phyloP scores from a whole-genome alignment of 2,329 filamentous ascomycete species.

The Stachybotrys chlorohalonatus region DNA sequence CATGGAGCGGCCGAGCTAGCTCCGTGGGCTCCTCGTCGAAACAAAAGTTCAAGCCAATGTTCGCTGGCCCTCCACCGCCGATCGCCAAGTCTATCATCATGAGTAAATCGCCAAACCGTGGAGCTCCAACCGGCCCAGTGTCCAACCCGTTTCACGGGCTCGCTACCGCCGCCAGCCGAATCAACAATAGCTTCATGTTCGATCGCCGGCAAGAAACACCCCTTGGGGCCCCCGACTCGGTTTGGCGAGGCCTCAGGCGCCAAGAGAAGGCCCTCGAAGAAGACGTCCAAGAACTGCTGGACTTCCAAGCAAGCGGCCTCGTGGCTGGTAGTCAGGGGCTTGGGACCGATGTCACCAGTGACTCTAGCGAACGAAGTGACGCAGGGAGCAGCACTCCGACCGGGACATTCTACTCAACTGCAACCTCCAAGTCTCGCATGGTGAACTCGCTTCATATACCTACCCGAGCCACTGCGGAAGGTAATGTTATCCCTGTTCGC shows the following conservation, averaged over 20 bases:
- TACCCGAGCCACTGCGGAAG: constrained; percentile 26
- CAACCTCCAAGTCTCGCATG: constrained; percentile 29
- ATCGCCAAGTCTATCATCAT: constrained; percentile 34
- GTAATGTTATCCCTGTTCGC: constrained; percentile 49
- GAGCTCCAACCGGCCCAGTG: constrained; percentile 5
- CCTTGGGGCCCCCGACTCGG: constrained; percentile 27
- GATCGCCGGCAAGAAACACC: constrained; percentile 20
- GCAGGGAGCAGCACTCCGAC: constrained; percentile 32
- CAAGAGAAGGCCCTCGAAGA: constrained; percentile 35
- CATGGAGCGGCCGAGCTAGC: constrained; percentile 4
- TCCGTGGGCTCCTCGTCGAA: constrained; percentile 16
- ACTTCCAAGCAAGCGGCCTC: constrained; percentile 38
- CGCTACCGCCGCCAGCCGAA: constrained; percentile 10
- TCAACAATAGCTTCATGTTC: constrained; percentile 25
- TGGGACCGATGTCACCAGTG: constrained; percentile 7
- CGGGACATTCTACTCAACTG: constrained; percentile 27
- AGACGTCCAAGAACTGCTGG: constrained; percentile 38
- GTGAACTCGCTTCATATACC: constrained; percentile 31
- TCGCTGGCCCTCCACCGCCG: constrained; percentile 40
- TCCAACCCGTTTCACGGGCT: constrained; percentile 6
- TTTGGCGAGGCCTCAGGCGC: constrained; percentile 37
- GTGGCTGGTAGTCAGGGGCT: constrained; percentile 23
- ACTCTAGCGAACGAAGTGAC: constrained; percentile 24
- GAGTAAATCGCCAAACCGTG: constrained; percentile 4
- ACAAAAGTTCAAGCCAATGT: constrained; percentile 25